A percentile compares a stretch with the other conserved stretches of the same genome.
phyloP scores from a whole-genome alignment of 2,329 filamentous ascomycete species.

The Salinomyces thailandicus region DNA sequence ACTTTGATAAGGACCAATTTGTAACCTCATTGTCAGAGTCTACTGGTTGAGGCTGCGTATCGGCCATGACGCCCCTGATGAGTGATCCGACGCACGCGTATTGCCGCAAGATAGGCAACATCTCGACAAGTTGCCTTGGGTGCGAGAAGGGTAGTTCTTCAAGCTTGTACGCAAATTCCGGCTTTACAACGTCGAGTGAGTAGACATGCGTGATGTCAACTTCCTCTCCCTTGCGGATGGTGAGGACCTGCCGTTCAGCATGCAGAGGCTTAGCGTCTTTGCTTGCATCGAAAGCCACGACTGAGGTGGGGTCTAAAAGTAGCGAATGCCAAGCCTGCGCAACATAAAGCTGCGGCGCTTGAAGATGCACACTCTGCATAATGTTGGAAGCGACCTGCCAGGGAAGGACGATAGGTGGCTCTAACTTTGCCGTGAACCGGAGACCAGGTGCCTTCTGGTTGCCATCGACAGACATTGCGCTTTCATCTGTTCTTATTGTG shows the following conservation, averaged over 20 bases:
- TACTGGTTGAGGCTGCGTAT: neutral
- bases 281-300: constrained; percentile 2
- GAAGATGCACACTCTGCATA: constrained; percentile 47
- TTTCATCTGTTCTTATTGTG: constrained; percentile 27
- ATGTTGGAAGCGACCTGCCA: constrained; percentile 53
- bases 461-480: constrained; percentile 46
- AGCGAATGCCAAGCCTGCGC: constrained; percentile 12
- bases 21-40: no score
- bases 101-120: constrained; percentile 65
- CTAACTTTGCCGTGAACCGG: constrained; percentile 63
- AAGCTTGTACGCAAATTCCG: constrained; percentile 58
- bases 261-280: neutral
- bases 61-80: neutral
- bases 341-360: constrained; percentile 36
- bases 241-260: constrained; percentile 6
- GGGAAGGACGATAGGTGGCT: constrained; percentile 63
- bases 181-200: constrained; percentile 59
- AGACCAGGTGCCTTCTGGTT: constrained; percentile 53
- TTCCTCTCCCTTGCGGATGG: constrained; percentile 9
- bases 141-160: constrained; percentile 65
- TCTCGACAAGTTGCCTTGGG: constrained; percentile 61
- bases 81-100: constrained; percentile 61
- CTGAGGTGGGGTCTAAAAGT: constrained; percentile 9
- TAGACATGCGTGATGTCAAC: constrained; percentile 37
- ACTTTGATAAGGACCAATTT: neutral